Conservation (phyloP, 495 filamentous ascomycete species). For the Jackrogersella multiformis region DNA sequence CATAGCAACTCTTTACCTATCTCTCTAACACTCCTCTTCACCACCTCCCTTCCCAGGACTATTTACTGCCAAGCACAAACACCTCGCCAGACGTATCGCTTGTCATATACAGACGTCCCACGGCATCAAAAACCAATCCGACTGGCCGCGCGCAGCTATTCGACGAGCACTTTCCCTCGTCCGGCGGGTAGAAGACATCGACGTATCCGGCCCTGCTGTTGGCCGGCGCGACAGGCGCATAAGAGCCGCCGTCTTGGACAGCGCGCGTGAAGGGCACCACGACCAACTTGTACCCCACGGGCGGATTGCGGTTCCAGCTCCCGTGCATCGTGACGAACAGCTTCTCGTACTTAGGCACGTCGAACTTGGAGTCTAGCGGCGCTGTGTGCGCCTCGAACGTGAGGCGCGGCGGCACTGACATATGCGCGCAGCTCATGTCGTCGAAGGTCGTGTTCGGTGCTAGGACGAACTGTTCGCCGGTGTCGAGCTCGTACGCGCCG, state of each 20-base stretch:
- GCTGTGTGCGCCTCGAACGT: conserved; percentile 69
- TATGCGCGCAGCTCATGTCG: conserved; percentile 56
- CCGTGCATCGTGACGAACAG: conserved; percentile 58
- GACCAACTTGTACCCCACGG: conserved; percentile 66
- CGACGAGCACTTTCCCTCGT: conserved; percentile 50
- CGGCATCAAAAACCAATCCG: conserved; percentile 60
- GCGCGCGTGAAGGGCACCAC: conserved; percentile 53
- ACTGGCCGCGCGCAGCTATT: conserved; percentile 64
- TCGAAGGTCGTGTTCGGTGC: conserved; percentile 43
- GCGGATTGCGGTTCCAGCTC: conserved; percentile 61
- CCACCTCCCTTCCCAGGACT: not conserved
- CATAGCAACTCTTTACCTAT: not conserved
- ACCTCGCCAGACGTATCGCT: conserved; percentile 68
- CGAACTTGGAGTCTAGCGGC: conserved; percentile 69
- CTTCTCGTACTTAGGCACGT: conserved; percentile 26
- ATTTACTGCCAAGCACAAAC: conserved; percentile 55
- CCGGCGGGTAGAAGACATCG: conserved; percentile 61
- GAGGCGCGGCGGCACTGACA: conserved; percentile 58
- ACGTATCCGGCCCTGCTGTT: conserved; percentile 54
- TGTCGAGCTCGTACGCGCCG: conserved; percentile 21
- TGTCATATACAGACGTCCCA: conserved; percentile 63
- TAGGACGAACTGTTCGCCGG: conserved; percentile 54
- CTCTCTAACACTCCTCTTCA: not conserved
- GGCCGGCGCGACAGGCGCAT: conserved; percentile 49
- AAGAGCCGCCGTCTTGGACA: conserved; percentile 32